phyloP scores from a whole-genome alignment of 2,329 filamentous ascomycete species.

The Penicillium sp. region DNA sequence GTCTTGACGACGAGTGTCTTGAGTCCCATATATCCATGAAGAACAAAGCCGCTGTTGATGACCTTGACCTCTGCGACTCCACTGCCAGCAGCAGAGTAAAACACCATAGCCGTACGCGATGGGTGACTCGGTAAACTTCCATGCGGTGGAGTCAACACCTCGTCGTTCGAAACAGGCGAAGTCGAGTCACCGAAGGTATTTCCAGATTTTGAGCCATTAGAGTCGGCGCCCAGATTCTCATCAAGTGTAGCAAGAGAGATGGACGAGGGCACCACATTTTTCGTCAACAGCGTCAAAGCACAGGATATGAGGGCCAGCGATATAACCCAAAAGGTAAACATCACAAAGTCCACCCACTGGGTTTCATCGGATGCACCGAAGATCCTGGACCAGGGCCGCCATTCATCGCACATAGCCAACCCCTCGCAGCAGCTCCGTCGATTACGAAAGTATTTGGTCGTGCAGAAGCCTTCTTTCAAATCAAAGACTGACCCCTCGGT shows the following conservation, averaged over 20 bases:
- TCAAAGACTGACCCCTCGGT: conserved; percentile 84
- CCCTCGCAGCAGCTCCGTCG: conserved; percentile 64
- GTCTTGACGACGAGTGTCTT: conserved; percentile 85
- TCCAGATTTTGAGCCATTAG: conserved; percentile 46
- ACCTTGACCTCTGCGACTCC: conserved; percentile 97
- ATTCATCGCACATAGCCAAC: conserved; percentile 54
- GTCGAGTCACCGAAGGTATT: conserved; percentile 39
- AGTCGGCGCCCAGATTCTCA: conserved; percentile 78
- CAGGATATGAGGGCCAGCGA: conserved; percentile 68
- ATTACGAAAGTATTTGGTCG: conserved; percentile 65
- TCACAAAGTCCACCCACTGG: conserved; percentile 68
- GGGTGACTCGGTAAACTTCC: conserved; percentile 31
- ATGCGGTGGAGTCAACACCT: conserved; percentile 39
- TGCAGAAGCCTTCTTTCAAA: conserved; percentile 85
- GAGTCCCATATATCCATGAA: conserved; percentile 90
- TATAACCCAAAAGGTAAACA: conserved; percentile 72
- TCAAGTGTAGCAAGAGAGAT: conserved; percentile 84
- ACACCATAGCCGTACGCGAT: conserved; percentile 69
- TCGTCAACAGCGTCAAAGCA: conserved; percentile 78
- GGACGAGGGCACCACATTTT: conserved; percentile 86
- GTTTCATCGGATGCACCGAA: conserved; percentile 50
- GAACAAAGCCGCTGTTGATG: conserved; percentile 93
- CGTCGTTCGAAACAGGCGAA: conserved; percentile 37
- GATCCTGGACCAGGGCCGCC: conserved; percentile 64
- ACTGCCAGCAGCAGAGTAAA: conserved; percentile 92